These are phyloP conservation scores for Sanghuangporus sanghuang DNA, from an alignment of 1,284 basidiomycete species.

Conservation along the genomic window DNA sequence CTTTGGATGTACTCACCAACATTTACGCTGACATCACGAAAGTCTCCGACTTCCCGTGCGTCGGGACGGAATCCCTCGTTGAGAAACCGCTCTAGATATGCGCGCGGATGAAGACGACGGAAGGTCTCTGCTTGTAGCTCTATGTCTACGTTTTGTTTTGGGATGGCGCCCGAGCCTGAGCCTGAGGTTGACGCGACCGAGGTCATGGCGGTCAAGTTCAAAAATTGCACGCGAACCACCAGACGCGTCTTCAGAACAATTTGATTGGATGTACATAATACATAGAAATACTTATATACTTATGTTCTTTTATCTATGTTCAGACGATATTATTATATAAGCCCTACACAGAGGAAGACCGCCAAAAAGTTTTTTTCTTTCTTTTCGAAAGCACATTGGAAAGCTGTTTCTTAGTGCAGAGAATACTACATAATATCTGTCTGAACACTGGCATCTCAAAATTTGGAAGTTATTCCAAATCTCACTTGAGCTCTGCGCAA, in stretches of 20 bases:
- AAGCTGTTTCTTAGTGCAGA: too few species aligned
- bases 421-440: too few species aligned
- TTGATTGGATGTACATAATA: too few species aligned
- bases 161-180: neutral
- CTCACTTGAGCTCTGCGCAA: too few species aligned
- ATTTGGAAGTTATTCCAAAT: too few species aligned
- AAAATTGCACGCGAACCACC: neutral
- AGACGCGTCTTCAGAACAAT: neutral
- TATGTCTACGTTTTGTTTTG: neutral
- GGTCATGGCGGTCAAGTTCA: neutral
- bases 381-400: too few species aligned
- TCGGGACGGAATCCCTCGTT: slow-evolving; percentile 70
- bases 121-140: slow-evolving; percentile 64
- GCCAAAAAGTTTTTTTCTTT: too few species aligned
- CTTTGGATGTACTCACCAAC: slow-evolving; percentile 47
- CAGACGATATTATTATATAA: too few species aligned
- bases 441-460: too few species aligned
- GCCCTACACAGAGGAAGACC: too few species aligned
- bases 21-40: slow-evolving; percentile 68
- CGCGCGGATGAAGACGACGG: slow-evolving; percentile 75
- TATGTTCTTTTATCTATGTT: too few species aligned
- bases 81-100: slow-evolving; percentile 78
- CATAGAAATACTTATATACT: too few species aligned
- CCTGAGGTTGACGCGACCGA: slow-evolving; percentile 5
- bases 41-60: slow-evolving; percentile 57